Base-by-base conservation (phyloP, 495 filamentous ascomycete species). In the Evernia prunastri region DNA sequence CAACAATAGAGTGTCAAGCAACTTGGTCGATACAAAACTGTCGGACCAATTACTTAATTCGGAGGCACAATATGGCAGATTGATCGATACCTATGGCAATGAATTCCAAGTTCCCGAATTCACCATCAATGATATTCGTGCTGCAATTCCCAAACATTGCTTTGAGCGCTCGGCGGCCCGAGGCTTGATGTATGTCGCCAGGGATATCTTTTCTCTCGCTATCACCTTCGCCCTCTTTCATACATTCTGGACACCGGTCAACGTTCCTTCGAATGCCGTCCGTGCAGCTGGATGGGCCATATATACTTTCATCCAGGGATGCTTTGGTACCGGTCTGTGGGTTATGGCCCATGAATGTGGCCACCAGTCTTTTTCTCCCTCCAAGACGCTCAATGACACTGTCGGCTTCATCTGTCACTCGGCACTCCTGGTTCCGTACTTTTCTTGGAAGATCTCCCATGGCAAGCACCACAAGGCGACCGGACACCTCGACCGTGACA, bases 381-480 rank as follows among this genome's bases (percentile, higher is more conserved):
- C 86, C 68, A 88, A 87, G 77, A 78, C 81, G 1, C 73, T 96
- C 73, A 94, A 94, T 77, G 90, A 94, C 75, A 84, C 87, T n/a
- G 86, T 90, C 61, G 91, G 91, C 66, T 93, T 89, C 85, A 72
- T 91, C 72, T 83, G 90, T 66, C 91, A 96, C 76, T 93, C 90
- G 23, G 78, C 85, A 42, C 80, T 96, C 59, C 77, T 95, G 40
- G 90, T 94, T 33, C 91, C 91, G 33, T 96, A 92, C 78, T 94
- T 91, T 77, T 90, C 89, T 67, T 96, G 91, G 91, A 91, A 93
- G 79, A 88, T 94, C 76, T 91, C 89, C 66, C 91, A 96, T 78
- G 86, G 89, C 74, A 91, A 92, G 83, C 91, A 96, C 80, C 91
- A 96, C 83, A 92, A 97, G 81, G 91, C 91, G 58, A 98, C 94